Base-by-base conservation (phyloP, 169 alveolate species). In the Theileria parva region DNA sequence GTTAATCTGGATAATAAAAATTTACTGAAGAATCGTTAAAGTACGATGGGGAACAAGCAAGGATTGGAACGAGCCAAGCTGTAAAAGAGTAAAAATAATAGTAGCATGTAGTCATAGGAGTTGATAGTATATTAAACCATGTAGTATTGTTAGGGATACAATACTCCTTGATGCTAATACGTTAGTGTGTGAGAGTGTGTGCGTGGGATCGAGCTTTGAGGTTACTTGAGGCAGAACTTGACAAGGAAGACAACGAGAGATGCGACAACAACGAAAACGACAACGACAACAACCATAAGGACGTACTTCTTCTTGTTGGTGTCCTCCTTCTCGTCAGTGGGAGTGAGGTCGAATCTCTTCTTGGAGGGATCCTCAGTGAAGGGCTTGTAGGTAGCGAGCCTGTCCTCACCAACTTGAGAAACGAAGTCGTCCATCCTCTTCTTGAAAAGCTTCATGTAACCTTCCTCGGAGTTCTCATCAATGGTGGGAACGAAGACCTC, bases 181-280 rank as follows among this genome's bases (percentile, higher is more conserved):
- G 53, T 44, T 44, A 44, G 53, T 44, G 53, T 44, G 53, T 44
- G 53, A 44, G 53, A 44, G 12, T 13, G 53, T 11, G 53, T 44
- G 53, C 0, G 53, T 11, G 53, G 17, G 12, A 7, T 0, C 1
- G 53, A 13, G 53, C 1, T 44, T 44, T 44, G 53, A 13, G 71
- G 11, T 21, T 63, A 63, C 21, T 63, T 63, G 27, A 63, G 39
- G 32, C 71, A 63, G 71, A 63, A 63, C 25, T 63, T 63, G 25
- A 63, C 71, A 17, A 63, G 39, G 71, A 63, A 63, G 39, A 63
- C 71, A 30, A 63, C 71, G n/a, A 63, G 71, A 63, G 71, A 63
- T 15, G 71, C 71, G 15, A 63, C 71, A 63, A 63, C 71, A 63
- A 63, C 71, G 50, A 63, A 63, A 13, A 63, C 71, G 7, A 63